Percentiles rank a stretch among this genome's conserved stretches.
Evolutionary conservation across 148 eudicot species (phyloP).

Genomic region (Dianthus caryophyllus): DNA sequence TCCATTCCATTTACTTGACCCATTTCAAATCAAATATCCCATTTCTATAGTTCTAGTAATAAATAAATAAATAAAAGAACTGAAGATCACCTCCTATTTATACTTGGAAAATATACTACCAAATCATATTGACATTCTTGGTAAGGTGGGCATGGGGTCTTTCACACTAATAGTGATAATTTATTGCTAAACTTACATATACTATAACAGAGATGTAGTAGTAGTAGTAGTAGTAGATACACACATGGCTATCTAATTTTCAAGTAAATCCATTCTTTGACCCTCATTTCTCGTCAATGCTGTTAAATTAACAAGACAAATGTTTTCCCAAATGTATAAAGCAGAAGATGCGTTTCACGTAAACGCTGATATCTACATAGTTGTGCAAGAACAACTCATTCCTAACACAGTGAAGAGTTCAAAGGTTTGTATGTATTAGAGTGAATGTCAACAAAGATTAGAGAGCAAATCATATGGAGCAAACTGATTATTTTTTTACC

Average conservation of each 20-base stretch:
- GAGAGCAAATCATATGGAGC: neutral
- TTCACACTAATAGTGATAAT: no score
- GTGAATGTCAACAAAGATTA: no score
- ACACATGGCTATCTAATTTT: neutral
- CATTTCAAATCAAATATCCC: no score
- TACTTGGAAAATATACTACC: no score
- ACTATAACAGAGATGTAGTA: neutral
- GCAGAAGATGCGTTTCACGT: neutral
- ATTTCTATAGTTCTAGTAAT: no score
- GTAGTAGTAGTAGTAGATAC: neutral
- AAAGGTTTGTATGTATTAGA: neutral
- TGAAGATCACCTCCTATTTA: no score
- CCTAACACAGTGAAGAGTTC: neutral
- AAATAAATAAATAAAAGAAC: no score
- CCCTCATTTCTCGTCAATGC: neutral
- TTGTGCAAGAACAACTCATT: neutral
- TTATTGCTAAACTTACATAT: no score
- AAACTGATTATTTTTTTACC: slow-evolving; percentile 36
- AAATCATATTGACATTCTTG: no score
- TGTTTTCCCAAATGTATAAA: no score
- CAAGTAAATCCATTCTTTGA: neutral
- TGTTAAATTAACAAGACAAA: neutral
- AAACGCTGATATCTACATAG: neutral
- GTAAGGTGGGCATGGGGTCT: no score
- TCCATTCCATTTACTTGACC: no score